A percentile compares a stretch with the other conserved stretches of the same genome.
These are phyloP conservation scores for Hamigera avellanea DNA, from an alignment of 495 filamentous ascomycete species.

Conservation along the genomic window DNA sequence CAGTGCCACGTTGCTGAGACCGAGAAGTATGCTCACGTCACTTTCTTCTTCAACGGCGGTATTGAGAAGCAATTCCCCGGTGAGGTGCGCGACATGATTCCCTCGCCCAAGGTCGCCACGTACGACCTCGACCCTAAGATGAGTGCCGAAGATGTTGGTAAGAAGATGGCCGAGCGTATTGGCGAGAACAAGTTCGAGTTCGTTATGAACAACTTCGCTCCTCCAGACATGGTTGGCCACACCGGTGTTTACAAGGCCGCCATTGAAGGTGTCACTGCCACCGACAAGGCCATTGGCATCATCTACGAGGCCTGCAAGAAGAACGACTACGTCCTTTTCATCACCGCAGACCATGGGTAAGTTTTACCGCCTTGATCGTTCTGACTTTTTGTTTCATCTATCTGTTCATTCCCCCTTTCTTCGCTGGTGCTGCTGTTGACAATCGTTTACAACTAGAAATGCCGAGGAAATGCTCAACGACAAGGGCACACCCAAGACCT, in stretches of 20 bases:
- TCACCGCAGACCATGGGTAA: constrained; percentile 89
- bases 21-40: constrained; percentile 98
- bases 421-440: no score
- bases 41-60: constrained; percentile 99
- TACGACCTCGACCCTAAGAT: constrained; percentile 96
- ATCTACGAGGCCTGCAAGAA: constrained; percentile 90
- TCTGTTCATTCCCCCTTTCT: not conserved
- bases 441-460: constrained; percentile 55
- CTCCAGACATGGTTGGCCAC: constrained; percentile 98
- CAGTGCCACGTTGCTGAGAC: constrained; percentile 97
- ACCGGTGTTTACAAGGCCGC: constrained; percentile 97
- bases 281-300: constrained; percentile 84
- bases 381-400: not conserved
- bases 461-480: constrained; percentile 98
- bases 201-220: constrained; percentile 99
- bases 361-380: constrained; percentile 12
- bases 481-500: constrained; percentile 91
- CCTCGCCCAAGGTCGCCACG: constrained; percentile 72
- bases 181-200: constrained; percentile 76
- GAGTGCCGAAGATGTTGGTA: constrained; percentile 78
- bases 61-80: constrained; percentile 92
- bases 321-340: constrained; percentile 80
- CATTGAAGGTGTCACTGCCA: constrained; percentile 70
- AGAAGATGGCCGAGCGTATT: constrained; percentile 78
- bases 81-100: constrained; percentile 71